A percentile compares a stretch with the other conserved stretches of the same genome.
Evolutionary conservation across 1,139 yeast genomes (phyloP).

Genomic region (Scheffersomyces parashehatae): DNA sequence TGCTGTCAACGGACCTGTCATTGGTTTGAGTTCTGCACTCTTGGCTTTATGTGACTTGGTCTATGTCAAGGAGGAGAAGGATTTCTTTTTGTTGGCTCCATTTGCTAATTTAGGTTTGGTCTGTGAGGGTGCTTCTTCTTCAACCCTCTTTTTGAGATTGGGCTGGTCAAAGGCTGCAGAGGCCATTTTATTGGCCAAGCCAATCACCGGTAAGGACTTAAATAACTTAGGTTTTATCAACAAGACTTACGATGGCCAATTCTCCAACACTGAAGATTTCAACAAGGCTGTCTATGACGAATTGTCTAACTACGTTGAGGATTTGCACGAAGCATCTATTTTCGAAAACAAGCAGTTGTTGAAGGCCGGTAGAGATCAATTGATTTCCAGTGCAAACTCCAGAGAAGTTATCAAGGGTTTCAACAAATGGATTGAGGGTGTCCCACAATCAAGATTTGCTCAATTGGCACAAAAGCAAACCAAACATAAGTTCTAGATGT

Average conservation of each 20-base stretch:
- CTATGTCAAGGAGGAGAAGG: constrained; percentile 60
- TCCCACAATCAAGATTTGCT: constrained; percentile 70
- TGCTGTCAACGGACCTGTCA: constrained; percentile 85
- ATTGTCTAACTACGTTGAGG: constrained; percentile 44
- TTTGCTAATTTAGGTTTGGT: constrained; percentile 83
- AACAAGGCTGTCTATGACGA: constrained; percentile 53
- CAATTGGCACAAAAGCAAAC: constrained; percentile 56
- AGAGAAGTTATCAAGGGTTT: constrained; percentile 71
- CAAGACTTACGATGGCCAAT: constrained; percentile 41
- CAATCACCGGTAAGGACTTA: constrained; percentile 63
- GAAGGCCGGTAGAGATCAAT: constrained; percentile 46
- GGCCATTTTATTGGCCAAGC: constrained; percentile 69
- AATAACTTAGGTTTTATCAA: constrained; percentile 61
- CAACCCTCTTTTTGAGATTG: constrained; percentile 65
- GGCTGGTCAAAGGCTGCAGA: constrained; percentile 78
- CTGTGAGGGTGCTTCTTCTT: constrained; percentile 79
- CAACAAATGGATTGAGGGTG: constrained; percentile 68
- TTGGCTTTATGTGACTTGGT: constrained; percentile 76
- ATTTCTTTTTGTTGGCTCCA: constrained; percentile 68
- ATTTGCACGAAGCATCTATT: constrained; percentile 60
- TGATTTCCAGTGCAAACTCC: constrained; percentile 54
- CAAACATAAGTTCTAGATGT: constrained; percentile 56
- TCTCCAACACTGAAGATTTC: constrained; percentile 58
- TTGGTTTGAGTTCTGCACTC: constrained; percentile 77
- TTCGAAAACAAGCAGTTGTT: constrained; percentile 62